Conservation (phyloP, 2,329 filamentous ascomycete species). For the Pestalotiopsis fici region DNA sequence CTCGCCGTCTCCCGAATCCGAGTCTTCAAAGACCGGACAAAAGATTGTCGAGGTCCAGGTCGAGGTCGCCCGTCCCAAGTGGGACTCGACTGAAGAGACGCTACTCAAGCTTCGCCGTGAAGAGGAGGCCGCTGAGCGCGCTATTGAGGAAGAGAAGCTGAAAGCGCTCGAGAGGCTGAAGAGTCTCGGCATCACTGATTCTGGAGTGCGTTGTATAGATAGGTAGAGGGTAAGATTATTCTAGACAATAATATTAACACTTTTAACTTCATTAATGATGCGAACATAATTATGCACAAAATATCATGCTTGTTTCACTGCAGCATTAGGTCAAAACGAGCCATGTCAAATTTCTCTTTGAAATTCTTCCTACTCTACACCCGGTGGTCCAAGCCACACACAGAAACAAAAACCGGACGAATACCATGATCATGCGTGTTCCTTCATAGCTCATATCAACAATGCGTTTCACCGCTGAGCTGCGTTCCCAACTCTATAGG, state of each 20-base stretch:
- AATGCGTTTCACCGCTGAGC: neutral
- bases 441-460: slow-evolving; percentile 3
- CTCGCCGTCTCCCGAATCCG: neutral
- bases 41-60: neutral
- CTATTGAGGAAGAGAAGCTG: neutral
- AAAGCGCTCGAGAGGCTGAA: neutral
- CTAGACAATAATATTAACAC: no score
- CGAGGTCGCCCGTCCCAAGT: neutral
- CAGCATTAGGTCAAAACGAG: neutral
- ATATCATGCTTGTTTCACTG: neutral
- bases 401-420: neutral
- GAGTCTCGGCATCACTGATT: neutral
- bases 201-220: neutral
- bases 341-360: neutral
- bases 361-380: neutral
- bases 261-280: neutral
- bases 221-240: neutral
- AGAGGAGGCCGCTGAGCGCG: neutral
- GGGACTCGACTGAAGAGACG: neutral
- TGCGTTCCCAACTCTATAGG: neutral
- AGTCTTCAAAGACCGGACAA: neutral
- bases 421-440: neutral
- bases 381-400: neutral
- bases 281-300: neutral
- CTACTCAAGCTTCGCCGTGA: neutral